Base-by-base conservation (phyloP, 1,139 yeast species). In the Yamadazyma epiphylla region DNA sequence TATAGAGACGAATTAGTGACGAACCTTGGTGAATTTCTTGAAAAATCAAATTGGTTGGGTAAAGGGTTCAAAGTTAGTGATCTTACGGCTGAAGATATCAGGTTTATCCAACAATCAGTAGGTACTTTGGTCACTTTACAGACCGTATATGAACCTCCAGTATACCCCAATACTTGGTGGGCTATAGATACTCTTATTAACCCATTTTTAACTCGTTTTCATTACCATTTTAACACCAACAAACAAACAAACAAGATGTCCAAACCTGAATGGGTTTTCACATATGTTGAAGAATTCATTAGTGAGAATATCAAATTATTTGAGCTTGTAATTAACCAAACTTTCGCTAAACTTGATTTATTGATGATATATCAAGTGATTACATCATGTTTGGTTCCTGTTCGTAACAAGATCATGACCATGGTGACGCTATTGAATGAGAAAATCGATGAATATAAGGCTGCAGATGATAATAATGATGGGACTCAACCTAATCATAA, bases 201-300 rank as follows among this genome's bases (percentile, higher is more conserved):
- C 25, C 80, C 82, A 6, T 70, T 85, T 33, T 64, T 63, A 15
- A 52, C 74, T 10, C 70, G 91, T 35, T 85, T 88, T 49, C 66
- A 73, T 26, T 89, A 70, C 55, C 96, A 89, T 55, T 89, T 89
- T 54, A 77, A 76, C 35, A 38, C 58, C 1, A 63, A 66, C 14
- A 65, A 63, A 28, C 80, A 78, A 13, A 83, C 94, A 0, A 83
- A 82, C 45, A 70, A 80, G 35, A 54, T 79, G 22, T 82, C 84
- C 33, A 80, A 79, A 46, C 95, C 95, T 0, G 95, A 86, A 51
- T 80, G 89, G 81, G 76, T 81, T n/a, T 68, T 81, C 37, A 63
- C 62, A 19, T 85, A 73, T 44, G 52, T 76, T 13, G 66, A 70
- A 35, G 67, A 69, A 12, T 73, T 77, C 33, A 43, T 84, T 13